Base-by-base conservation (phyloP, 2,329 filamentous ascomycete species). In the Aspergillus fructus region DNA sequence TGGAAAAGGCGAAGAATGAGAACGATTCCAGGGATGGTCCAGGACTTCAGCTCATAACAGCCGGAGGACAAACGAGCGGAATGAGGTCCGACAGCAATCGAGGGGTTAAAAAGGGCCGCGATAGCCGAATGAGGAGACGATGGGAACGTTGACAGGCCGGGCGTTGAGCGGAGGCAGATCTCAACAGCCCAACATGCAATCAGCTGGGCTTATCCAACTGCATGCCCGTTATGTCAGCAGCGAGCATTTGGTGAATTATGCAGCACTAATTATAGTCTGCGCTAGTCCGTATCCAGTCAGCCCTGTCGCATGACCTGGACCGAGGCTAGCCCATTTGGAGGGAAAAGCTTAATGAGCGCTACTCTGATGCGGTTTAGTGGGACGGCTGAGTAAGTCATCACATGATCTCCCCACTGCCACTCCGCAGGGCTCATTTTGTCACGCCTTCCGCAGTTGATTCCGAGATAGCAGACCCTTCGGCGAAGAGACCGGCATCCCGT, bases 161-260 rank as follows among this genome's bases (percentile, higher is more conserved):
- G 21, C 55, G 60, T 62, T 62, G 61, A 59, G 60, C 59, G 53
- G 55, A 53, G 51, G 49, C 50, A 40, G 46, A 59, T 62, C 60
- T 62, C 60, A 64, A 64, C 59, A 59, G 53, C 59, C 61, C 59
- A 63, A 63, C 61, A 39, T 42, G 57, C 53, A 52, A 46, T 47
- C 43, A 46, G 49, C 42, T 49, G 49, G 54, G 50, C 49, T 51
- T 49, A 46, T 53, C 54, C 51, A 42, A 21, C 23, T 45, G 53
- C 40, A 42, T 47, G 27, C 13, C 23, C 9, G 52, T 53, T 56
- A 56, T 54, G 33, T 50, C 40, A 53, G 45, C 50, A 41, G 13
- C 30, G 19, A 50, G 21, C 42, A 54, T 49, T 48, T 39, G 41
- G 47, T 15, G 33, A 59, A 55, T 56, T 33, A 37, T 49, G 47